Percentiles rank a stretch among this genome's conserved stretches.
These are phyloP conservation scores for Dothistroma septosporum DNA, from an alignment of 2,329 filamentous ascomycete species.

Conservation along the genomic window DNA sequence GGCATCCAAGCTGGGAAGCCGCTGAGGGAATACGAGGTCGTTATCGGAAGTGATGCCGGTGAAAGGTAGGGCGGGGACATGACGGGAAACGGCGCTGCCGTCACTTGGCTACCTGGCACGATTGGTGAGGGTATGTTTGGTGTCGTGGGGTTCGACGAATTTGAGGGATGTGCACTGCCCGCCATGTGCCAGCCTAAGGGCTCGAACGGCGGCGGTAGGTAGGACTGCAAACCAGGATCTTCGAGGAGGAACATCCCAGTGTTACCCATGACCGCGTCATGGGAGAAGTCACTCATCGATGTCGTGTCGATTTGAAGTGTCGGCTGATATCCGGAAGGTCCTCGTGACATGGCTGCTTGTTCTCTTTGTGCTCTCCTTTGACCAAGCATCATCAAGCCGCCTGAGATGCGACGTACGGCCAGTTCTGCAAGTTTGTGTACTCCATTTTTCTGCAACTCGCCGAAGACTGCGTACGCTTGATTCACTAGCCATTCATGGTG, in stretches of 20 bases:
- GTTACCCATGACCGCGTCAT: constrained; percentile 45
- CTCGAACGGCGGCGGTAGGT: constrained; percentile 23
- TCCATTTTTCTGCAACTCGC: constrained; percentile 39
- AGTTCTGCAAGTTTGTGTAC: constrained; percentile 46
- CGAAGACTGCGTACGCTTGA: constrained; percentile 42
- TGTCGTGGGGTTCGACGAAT: constrained; percentile 18
- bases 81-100: constrained; percentile 32
- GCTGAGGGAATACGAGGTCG: constrained; percentile 22
- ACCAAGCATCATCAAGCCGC: constrained; percentile 29
- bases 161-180: constrained; percentile 21
- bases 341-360: constrained; percentile 14
- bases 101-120: constrained; percentile 30
- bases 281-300: constrained; percentile 27
- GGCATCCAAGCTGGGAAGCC: constrained; percentile 27
- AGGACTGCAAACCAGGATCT: constrained; percentile 42
- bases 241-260: constrained; percentile 48
- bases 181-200: constrained; percentile 31
- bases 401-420: constrained; percentile 40
- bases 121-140: constrained; percentile 24
- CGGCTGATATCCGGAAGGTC: constrained; percentile 15
- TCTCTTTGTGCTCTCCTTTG: constrained; percentile 17
- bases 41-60: constrained; percentile 13
- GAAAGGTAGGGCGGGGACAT: constrained; percentile 25
- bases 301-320: constrained; percentile 23
- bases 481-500: constrained; percentile 40